Base-by-base conservation (phyloP, 176 grass and related monocot species). In the Oryza officinalis region DNA sequence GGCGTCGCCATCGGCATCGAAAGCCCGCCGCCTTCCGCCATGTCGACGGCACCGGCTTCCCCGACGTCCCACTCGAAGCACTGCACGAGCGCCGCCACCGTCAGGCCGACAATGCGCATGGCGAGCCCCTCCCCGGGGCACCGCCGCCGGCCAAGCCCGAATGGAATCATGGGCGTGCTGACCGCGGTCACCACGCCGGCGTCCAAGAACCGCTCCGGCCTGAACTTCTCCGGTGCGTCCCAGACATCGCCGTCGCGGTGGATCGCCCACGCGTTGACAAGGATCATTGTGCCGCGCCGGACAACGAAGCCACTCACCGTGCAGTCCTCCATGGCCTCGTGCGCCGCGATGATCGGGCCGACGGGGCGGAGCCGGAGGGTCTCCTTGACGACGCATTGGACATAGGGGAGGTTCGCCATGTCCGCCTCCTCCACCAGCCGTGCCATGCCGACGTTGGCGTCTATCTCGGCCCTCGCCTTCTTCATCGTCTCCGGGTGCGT, bases 81-180 rank as follows among this genome's bases (percentile, higher is more conserved):
- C 28, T 97, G 91, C 67, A 97, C 3, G n/a, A 93, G 70, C 7
- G 81, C 80, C 11, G 88, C 94, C 20, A 93, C 22, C 7, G 84
- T 69, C 64, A 89, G 20, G 41, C 80, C 14, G 3, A 97, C 45
- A 2, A 91, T 54, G 4, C 88, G 81, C 72, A 86, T 20, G 0
- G 90, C 91, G 26, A 96, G 59, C 2, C 76, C 83, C 18, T 96
- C 94, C 5, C 94, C 94, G 0, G 88, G 88, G 44, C 94, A 96
- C n/a, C 79, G 71, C 9, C 91, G 30, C 81, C 88, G 85, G 18
- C 91, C 94, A 4, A 80, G 50, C 69, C 94, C 94, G 27, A 97
- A 97, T 20, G 91, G 85, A 66, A 97, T 47, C 78, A 97, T 75
- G 49, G 72, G 67, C 13, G 54, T 27, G 37, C 40, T 65, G 61